Conservation (phyloP, 148 eudicot species). For the Dysphania ambrosioides region DNA sequence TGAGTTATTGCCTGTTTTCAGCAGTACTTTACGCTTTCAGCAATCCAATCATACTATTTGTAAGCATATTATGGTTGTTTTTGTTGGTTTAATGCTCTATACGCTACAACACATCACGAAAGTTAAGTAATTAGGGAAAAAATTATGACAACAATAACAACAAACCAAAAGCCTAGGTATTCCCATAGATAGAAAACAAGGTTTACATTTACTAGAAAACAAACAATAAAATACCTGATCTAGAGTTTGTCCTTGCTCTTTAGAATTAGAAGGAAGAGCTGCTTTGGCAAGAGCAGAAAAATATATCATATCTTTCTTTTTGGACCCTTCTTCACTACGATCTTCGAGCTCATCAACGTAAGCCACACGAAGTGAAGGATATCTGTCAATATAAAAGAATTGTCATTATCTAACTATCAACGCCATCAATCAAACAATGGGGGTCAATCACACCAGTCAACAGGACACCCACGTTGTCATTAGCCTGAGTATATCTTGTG, state of each 20-base stretch:
- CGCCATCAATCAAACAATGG: not conserved
- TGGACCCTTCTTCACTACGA: slow-evolving; percentile 57
- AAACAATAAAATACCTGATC: slow-evolving; percentile 56
- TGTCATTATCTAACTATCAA: not conserved
- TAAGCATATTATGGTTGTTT: not conserved
- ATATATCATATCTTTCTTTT: slow-evolving; percentile 60
- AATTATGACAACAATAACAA: no score
- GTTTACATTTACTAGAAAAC: not conserved
- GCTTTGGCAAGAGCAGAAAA: slow-evolving; percentile 92
- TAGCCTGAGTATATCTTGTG: slow-evolving; percentile 82
- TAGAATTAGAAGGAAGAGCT: slow-evolving; percentile 66
- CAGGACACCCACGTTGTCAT: slow-evolving; percentile 64
- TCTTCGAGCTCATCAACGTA: slow-evolving; percentile 98
- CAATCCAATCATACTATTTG: not conserved
- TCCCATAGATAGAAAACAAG: not conserved
- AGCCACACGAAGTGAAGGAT: slow-evolving; percentile 97
- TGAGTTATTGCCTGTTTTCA: not conserved
- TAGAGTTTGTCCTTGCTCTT: slow-evolving; percentile 72
- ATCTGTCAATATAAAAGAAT: slow-evolving; percentile 38
- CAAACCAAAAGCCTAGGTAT: no score
- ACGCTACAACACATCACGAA: not conserved
- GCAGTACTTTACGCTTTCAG: not conserved
- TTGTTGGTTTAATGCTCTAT: not conserved
- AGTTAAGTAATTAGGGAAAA: no score
- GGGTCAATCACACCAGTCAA: not conserved